A percentile compares a stretch with the other conserved stretches of the same genome.
Conservation (phyloP, 2,329 filamentous ascomycete genomes). For the Sordariomycetes sp. region DNA sequence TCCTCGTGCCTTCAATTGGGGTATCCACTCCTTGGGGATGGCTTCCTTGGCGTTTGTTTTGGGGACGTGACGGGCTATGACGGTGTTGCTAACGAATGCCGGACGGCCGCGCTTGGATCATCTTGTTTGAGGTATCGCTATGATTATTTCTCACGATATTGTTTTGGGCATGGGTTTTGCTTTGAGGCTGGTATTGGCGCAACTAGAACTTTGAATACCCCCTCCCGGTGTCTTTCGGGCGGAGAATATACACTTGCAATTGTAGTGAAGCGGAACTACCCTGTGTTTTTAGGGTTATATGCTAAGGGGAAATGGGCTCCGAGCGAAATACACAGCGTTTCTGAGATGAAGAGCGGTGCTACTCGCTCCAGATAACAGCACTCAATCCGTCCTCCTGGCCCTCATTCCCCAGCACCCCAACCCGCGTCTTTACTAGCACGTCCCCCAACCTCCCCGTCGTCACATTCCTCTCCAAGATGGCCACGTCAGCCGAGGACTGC, state of each 20-base stretch:
- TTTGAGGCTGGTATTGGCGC: neutral
- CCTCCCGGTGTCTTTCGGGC: neutral
- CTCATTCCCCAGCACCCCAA: conserved; percentile 23
- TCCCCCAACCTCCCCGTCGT: conserved; percentile 40
- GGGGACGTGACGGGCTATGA: neutral
- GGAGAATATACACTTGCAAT: neutral
- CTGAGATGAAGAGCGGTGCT: neutral
- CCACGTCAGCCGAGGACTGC: conserved; percentile 45
- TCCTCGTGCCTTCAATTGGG: neutral
- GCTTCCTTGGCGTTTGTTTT: neutral
- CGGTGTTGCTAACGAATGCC: neutral
- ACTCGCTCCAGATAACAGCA: conserved; percentile 33
- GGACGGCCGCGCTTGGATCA: neutral
- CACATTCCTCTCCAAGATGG: conserved; percentile 40
- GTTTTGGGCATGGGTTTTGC: neutral
- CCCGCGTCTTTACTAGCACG: conserved; percentile 23
- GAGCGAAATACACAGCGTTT: neutral
- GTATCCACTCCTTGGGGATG: neutral
- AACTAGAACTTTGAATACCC: neutral
- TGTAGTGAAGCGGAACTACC: too few relatives aligned
- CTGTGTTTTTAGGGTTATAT: too few relatives aligned
- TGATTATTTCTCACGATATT: neutral
- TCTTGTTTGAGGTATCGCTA: neutral
- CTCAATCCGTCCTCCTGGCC: conserved; percentile 33
- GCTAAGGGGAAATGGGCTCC: neutral